Evolutionary conservation across 1,139 yeast genomes (phyloP), one percentile per base, ranked within the genome.

Genomic region (Spathaspora sp.): DNA sequence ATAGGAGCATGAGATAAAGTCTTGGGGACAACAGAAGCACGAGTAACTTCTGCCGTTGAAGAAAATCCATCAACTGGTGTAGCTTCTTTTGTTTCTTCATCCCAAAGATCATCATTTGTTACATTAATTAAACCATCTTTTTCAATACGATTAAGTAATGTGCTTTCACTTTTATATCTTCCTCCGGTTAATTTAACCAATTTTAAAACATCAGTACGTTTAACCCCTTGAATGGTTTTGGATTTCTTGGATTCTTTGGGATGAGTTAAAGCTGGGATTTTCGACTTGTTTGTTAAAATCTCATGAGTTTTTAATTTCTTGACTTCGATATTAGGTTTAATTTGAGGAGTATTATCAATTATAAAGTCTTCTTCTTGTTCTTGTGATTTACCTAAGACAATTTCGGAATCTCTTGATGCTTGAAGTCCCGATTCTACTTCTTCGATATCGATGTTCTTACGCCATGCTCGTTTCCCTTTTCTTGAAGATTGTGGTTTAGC

Each of bases 381-480:
- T 42, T 69, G 63, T 31, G 62, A 63, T 44, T 75, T 74, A 57
- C 95, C 97, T 51, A 82, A 77, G 33, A 79, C 74, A 47, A 86
- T 76, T 57, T 86, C 80, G 50, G 81, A 79, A 46, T 87, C 95
- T 47, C 89, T 74, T 45, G 78, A 74, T 41, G 79, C 82, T 54
- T 86, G 95, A 42, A 93, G 70, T 7, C 84, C 86, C 39, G 70
- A 67, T 60, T 87, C 90, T 44, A 93, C 71, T 51, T 89, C 97
- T 20, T 81, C 82, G 24, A 93, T 72, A 61, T 93, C 96, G 49
- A 93, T 88, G 64, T 93, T 89, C 68, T 93, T 93, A 66, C 97
- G 84, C 99, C 99, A 93, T 6, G 98, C 87, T 63, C 79, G 84
- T 75, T 88, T 91, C 45, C 97, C 96, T 72, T 93, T 93, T 59